phyloP scores from a whole-genome alignment of 495 filamentous ascomycete genomes.

The Lasiosphaeriaceae sp. region DNA sequence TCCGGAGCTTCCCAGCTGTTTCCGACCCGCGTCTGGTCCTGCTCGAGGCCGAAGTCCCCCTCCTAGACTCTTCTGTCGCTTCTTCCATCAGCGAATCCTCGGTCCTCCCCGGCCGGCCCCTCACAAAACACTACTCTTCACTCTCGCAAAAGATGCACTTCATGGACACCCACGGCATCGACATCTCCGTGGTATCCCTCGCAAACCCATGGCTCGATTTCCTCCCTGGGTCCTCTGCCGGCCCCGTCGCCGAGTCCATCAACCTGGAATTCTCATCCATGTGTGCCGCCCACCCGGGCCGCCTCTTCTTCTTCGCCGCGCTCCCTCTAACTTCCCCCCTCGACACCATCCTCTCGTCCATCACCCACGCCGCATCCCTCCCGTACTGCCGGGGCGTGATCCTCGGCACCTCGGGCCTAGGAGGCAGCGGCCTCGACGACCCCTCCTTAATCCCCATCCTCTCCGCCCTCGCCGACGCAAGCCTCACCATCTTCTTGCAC shows the following conservation, averaged over 20 bases:
- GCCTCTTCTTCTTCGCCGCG: constrained; percentile 77
- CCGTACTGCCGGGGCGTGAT: constrained; percentile 77
- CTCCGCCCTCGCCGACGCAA: constrained; percentile 57
- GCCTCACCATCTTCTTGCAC: constrained; percentile 75
- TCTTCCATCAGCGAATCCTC: constrained; percentile 29
- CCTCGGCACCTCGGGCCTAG: constrained; percentile 81
- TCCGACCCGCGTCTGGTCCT: constrained; percentile 71
- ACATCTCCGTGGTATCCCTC: constrained; percentile 79
- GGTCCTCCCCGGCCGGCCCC: constrained; percentile 59
- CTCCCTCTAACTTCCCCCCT: constrained; percentile 70
- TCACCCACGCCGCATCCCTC: constrained; percentile 56
- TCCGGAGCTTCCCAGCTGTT: constrained; percentile 62
- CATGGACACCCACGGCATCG: constrained; percentile 80
- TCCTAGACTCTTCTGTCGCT: constrained; percentile 48
- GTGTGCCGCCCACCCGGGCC: constrained; percentile 54
- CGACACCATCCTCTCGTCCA: constrained; percentile 58
- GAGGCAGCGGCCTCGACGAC: constrained; percentile 81
- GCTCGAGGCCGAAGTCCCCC: constrained; percentile 61
- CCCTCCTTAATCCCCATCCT: constrained; percentile 65
- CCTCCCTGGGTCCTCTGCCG: constrained; percentile 58
- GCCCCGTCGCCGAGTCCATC: constrained; percentile 56
- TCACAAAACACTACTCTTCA: constrained; percentile 71
- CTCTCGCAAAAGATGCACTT: constrained; percentile 73
- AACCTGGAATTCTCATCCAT: constrained; percentile 73
- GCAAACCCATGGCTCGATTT: constrained; percentile 98